Evolutionary conservation across 768 basidiomycete species (phyloP), one percentile per base, ranked within the genome.

Genomic region (Clavaria fumosa): DNA sequence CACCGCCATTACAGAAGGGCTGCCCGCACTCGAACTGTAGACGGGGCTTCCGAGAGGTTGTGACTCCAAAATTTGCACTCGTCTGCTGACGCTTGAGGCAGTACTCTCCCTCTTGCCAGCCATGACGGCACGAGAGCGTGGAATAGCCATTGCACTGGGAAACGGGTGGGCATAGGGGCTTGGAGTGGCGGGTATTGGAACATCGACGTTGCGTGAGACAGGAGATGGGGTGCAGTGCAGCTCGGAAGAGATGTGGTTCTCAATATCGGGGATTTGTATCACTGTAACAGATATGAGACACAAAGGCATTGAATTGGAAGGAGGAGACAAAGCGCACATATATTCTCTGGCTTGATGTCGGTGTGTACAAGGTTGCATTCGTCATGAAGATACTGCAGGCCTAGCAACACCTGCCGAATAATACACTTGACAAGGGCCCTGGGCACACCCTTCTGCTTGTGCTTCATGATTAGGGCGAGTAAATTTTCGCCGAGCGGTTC

Each of bases 291-390:
- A 26, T 23, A 18, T 18, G 22, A 27, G 7, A 38, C 28, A 14
- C 20, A 12, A 22, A 23, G 33, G 7, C n/a, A 12, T 30, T 20
- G 14, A n/a, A 20, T 19, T 12, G 37, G 10, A 20, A 58, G 40
- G 60, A 50, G 57, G 57, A 43, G 53, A 51, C 43, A 47, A 45
- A 46, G 66, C 86, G 65, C 52, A 91, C 89, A 62, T 42, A 95
- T 88, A 53, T 95, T 95, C 66, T 95, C 90, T 39, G 89, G 90
- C 58, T 95, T 91, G 42, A 91, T 79, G 47, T 85, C 82, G 15
- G 90, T 95, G 52, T 95, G 90, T 19, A 91, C 85, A 27, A 93
- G 70, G 51, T 84, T 75, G 56, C 88, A 91, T 56, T 88, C 85
- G 18, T 88, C 81, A 49, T 95, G 90, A 9, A 95, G 72, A 55